These are phyloP conservation scores for Crassisporium funariophilum DNA, from an alignment of 768 basidiomycete species.

Conservation along the genomic window DNA sequence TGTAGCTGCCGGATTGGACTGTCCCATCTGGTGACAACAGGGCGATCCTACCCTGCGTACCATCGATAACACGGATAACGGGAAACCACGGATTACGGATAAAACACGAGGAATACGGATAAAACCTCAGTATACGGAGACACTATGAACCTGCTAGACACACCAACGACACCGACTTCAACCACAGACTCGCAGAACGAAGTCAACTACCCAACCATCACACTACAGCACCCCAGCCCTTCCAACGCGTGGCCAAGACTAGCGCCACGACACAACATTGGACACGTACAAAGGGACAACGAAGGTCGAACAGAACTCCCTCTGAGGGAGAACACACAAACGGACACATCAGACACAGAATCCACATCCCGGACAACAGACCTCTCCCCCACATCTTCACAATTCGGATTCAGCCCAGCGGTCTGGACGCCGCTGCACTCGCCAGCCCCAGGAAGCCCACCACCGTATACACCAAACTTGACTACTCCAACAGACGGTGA, in stretches of 20 bases:
- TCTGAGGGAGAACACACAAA: background rate
- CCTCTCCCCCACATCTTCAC: background rate
- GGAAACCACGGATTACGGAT: background rate
- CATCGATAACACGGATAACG: background rate
- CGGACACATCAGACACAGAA: background rate
- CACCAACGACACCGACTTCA: no score
- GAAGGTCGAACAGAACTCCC: background rate
- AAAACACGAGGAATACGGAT: background rate
- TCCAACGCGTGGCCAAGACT: no score
- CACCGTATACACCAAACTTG: background rate
- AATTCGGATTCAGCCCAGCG: background rate
- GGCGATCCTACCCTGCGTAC: background rate
- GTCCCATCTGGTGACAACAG: constrained; percentile 16
- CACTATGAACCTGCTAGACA: background rate
- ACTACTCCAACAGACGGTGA: background rate
- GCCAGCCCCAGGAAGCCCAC: background rate
- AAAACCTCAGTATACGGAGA: background rate
- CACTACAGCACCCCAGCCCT: no score
- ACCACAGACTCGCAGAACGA: no score
- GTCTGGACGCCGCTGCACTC: background rate
- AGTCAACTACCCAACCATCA: no score
- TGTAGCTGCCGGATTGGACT: background rate
- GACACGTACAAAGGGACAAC: no score
- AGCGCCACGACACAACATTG: no score
- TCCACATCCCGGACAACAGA: background rate